phyloP scores from a whole-genome alignment of 176 grass and related monocot species.

The Aegilops tauschii region DNA sequence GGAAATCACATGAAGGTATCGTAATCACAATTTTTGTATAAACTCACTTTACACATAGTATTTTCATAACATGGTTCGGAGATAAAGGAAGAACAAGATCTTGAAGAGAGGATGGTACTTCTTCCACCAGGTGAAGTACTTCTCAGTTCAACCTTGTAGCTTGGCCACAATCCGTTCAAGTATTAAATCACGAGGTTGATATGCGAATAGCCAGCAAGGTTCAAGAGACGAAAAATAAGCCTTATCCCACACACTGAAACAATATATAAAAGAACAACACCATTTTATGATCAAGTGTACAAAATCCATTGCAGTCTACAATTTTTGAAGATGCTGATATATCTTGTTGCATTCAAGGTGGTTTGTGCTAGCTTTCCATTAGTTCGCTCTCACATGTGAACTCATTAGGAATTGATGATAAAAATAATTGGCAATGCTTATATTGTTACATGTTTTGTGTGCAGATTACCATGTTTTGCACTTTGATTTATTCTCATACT shows the following conservation, averaged over 20 bases:
- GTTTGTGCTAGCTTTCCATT: background rate
- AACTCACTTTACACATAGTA: conserved; percentile 48
- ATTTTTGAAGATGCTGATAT: background rate
- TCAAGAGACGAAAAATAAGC: background rate
- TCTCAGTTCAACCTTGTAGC: conserved; percentile 57
- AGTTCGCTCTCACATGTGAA: background rate
- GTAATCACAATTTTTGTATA: conserved; percentile 1
- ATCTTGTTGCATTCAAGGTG: background rate
- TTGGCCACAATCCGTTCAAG: conserved; percentile 41
- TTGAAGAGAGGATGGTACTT: conserved; percentile 62
- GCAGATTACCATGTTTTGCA: background rate
- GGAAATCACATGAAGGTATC: conserved; percentile 14
- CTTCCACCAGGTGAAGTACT: conserved; percentile 66
- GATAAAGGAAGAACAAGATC: conserved; percentile 57
- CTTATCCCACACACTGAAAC: too few species aligned
- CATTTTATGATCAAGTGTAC: background rate
- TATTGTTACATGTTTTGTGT: background rate
- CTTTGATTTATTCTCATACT: background rate
- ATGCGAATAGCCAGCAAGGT: background rate
- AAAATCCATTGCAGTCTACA: background rate
- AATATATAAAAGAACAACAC: background rate
- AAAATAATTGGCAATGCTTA: background rate
- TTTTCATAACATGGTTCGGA: conserved; percentile 53
- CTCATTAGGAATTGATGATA: background rate
- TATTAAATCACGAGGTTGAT: background rate